Evolutionary conservation across 192 early-diverging fungal genomes (phyloP), one percentile per base, ranked within the genome.

Genomic region (Entomortierella lignicola): DNA sequence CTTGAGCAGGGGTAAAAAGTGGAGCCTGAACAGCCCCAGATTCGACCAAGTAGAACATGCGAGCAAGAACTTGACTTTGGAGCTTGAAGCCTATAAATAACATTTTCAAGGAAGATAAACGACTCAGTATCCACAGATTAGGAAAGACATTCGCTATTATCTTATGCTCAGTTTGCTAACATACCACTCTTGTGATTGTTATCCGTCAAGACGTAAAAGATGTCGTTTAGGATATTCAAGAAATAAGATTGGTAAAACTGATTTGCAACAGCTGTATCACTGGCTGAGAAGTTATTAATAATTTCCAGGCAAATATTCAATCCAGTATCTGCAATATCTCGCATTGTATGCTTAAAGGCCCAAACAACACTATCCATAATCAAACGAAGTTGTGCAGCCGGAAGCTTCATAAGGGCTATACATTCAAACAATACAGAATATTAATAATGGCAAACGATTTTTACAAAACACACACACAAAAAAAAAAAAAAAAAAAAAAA

Each of bases 331-430:
- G 95, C 93, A 82, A 99, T 95, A 69, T 99, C 97, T 67, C 97
- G 91, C 93, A 97, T 95, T 7, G 96, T 97, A 82, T 99, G 98
- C 85, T 99, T 99, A 86, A 99, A 96, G 23, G 91, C 96, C 97
- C 97, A 99, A 51, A 98, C 93, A 59, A 99, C 91, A 68, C 94
- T 95, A 87, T 98, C 95, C 79, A 99, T 87, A 82, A 97, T 88
- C 27, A 98, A 89, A 64, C 94, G 93, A 84, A 99, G 97, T 72
- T 95, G 93, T 21, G 89, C 87, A 48, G 91, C 83, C 2, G 94
- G 92, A 41, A 99, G 83, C 51, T 88, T 89, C 63, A 98, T 82
- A 51, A 97, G 82, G 1, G 98, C 97, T 91, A 81, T 29, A 34
- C 41, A 13, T 13, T 32, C 11, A 60, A 39, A 60, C 8, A 64